Conservation (phyloP, 805 yeast genomes). For the Ogataea zsoltii region DNA sequence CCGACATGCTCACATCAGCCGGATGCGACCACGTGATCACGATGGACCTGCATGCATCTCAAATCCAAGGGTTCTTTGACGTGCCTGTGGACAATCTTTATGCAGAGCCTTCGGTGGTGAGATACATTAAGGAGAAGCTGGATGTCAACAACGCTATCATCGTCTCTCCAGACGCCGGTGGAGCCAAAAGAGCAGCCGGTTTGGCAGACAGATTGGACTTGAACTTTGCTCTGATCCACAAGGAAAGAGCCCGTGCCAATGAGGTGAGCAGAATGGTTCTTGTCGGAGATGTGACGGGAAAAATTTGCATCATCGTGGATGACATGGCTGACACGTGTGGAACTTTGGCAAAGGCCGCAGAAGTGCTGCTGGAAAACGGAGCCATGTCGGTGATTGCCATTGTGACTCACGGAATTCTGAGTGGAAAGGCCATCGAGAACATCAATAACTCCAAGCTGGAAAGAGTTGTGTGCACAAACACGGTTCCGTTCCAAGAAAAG, state of each 20-base stretch:
- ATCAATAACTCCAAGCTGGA: slow-evolving; percentile 68
- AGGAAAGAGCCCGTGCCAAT: slow-evolving; percentile 80
- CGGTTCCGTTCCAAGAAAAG: slow-evolving; percentile 75
- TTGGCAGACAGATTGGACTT: slow-evolving; percentile 77
- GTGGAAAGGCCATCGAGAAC: slow-evolving; percentile 72
- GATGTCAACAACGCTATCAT: slow-evolving; percentile 65
- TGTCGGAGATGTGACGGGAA: slow-evolving; percentile 80
- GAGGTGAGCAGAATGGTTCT: slow-evolving; percentile 83
- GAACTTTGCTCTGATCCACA: slow-evolving; percentile 82
- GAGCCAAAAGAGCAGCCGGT: slow-evolving; percentile 87
- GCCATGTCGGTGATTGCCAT: slow-evolving; percentile 78
- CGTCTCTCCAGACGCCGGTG: slow-evolving; percentile 88
- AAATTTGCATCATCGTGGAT: slow-evolving; percentile 76
- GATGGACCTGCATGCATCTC: slow-evolving; percentile 87
- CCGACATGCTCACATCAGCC: slow-evolving; percentile 78
- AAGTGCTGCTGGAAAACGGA: slow-evolving; percentile 63
- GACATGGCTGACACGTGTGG: slow-evolving; percentile 94
- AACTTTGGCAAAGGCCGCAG: slow-evolving; percentile 81
- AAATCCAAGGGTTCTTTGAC: slow-evolving; percentile 82
- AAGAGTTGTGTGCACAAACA: slow-evolving; percentile 75
- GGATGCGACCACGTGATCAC: slow-evolving; percentile 87
- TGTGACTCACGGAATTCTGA: slow-evolving; percentile 78
- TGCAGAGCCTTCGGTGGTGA: slow-evolving; percentile 79
- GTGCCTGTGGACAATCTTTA: slow-evolving; percentile 83
- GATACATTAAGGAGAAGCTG: slow-evolving; percentile 66